Base-by-base conservation (phyloP, 2,329 filamentous ascomycete species). In the Akanthomyces lecanii region DNA sequence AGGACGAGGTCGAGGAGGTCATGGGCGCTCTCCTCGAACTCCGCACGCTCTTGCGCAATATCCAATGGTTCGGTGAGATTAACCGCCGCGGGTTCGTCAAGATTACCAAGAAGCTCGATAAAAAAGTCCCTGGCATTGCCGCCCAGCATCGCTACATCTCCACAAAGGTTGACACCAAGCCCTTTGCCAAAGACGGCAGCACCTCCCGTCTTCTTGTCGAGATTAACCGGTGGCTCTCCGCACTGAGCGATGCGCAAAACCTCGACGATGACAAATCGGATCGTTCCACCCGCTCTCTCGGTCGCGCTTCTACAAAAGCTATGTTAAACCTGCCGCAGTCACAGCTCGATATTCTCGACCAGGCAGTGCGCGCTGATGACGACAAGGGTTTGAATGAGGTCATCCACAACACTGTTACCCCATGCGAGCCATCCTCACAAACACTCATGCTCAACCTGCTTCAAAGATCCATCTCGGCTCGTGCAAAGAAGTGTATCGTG, bases 31-130 rank as follows among this genome's bases (percentile, higher is more conserved):
- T 99, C 57, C 84, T 98, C 38, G 95, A 99, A 76, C 82, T 98
- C 65, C 86, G 95, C 63, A 89, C 88, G 59, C 91, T 96, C 72
- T 78, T 98, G 68, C 85, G 95, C 64, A 98, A 98, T 71, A 81
- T 99, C 59, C 91, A 96, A 75, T 98, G 93, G 93, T 99, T 98
- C 73, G 94, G 93, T 56, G 94, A 98, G 77, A 94, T 98, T 71
- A 99, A 99, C 75, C 86, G 93, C 59, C 85, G 91, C 67, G 95
- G 95, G 2, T 99, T 99, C 71, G 86, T 96, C 74, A 99, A 99
- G 79, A 99, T 99, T 75, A 97, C 95, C 58, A 99, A 99, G 81
- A 99, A 99, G 77, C 81, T 97, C 52, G 95, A 99, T 77, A 99
- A 99, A 79, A 97, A 96, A 78, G 85, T 97, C 3, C 83, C 89